Percentiles rank a stretch among this genome's conserved stretches.
Evolutionary conservation across 306 rosid species (phyloP).

Genomic region (Quercus glauca): DNA sequence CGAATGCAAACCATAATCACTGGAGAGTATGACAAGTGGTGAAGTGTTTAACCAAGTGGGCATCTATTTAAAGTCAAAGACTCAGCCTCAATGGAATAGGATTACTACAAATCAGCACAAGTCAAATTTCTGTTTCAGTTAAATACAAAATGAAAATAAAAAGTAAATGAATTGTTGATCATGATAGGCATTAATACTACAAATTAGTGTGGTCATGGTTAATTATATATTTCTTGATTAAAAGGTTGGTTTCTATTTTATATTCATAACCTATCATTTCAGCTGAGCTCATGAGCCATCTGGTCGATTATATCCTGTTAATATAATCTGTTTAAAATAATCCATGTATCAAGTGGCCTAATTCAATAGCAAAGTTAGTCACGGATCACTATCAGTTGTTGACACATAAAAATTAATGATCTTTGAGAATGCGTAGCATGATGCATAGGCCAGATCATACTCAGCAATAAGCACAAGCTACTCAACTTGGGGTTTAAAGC

Average conservation of each 20-base stretch:
- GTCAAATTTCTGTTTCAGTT: neutral
- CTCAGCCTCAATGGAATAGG: neutral
- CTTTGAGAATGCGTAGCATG: no score
- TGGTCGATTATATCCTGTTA: neutral
- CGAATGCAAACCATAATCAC: neutral
- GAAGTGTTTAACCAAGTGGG: constrained; percentile 8
- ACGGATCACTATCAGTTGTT: neutral
- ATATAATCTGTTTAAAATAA: neutral
- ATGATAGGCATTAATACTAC: neutral
- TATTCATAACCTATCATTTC: neutral
- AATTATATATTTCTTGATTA: neutral
- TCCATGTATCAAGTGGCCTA: neutral
- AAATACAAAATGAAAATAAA: neutral
- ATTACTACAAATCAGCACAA: neutral
- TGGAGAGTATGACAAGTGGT: constrained; percentile 19
- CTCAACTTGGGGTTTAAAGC: neutral
- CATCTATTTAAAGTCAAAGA: neutral
- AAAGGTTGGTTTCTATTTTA: neutral
- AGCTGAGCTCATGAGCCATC: neutral
- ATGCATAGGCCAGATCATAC: no score
- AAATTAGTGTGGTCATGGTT: neutral
- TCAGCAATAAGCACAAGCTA: no score
- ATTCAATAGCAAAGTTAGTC: neutral
- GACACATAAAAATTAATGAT: neutral
- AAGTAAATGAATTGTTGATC: neutral